Evolutionary conservation across 1,139 yeast species (phyloP).

Genomic region (Yarrowia galli): DNA sequence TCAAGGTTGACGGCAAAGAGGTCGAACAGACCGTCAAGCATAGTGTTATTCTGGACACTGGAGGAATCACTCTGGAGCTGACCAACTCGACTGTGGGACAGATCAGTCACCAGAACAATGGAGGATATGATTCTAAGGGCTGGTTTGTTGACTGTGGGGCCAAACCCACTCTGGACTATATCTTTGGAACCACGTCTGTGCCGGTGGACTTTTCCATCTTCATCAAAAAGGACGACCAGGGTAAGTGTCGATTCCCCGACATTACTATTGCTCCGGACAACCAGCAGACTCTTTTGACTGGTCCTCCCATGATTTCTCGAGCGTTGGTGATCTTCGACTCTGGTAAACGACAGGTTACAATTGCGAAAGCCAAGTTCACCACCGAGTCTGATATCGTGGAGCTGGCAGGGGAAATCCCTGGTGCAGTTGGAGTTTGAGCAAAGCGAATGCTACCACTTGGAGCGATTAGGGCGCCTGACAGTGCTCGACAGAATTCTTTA

Average conservation of each 20-base stretch:
- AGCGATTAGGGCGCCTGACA: too few species aligned
- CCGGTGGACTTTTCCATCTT: conserved; percentile 12
- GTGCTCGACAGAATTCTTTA: too few species aligned
- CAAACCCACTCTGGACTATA: conserved; percentile 1
- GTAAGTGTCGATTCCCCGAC: conserved; percentile 5
- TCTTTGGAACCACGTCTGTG: not conserved
- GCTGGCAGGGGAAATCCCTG: conserved; percentile 3
- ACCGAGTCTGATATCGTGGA: conserved; percentile 1
- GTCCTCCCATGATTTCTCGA: conserved; percentile 20
- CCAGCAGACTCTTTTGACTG: not conserved
- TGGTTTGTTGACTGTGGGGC: conserved; percentile 6
- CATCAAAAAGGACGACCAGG: not conserved
- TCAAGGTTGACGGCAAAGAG: conserved; percentile 6
- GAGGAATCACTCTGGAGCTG: conserved; percentile 18
- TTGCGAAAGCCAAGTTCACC: conserved; percentile 8
- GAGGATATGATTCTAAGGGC: not conserved
- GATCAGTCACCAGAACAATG: not conserved
- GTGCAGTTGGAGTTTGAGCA: not conserved
- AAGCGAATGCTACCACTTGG: too few species aligned
- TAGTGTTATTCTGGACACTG: conserved; percentile 2
- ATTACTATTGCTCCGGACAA: conserved; percentile 6
- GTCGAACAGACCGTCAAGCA: not conserved
- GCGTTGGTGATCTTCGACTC: conserved; percentile 14
- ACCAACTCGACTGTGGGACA: conserved; percentile 5
- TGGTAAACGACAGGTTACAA: not conserved